phyloP scores from a whole-genome alignment of 1,139 yeast genomes.

The Kazachstania sp. region DNA sequence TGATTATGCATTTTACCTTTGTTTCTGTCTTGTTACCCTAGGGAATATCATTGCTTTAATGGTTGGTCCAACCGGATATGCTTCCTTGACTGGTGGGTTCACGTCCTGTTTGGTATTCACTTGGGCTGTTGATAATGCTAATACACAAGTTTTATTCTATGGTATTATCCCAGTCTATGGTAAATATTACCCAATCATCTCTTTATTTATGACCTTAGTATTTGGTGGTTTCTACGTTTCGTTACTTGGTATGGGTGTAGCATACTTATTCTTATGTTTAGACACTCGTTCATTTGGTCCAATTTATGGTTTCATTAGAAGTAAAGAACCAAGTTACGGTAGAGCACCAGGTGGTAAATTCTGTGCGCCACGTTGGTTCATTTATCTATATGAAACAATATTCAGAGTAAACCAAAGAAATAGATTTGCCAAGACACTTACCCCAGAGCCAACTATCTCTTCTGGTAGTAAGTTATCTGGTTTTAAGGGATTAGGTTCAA shows the following conservation, averaged over 20 bases:
- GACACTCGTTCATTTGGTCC: constrained; percentile 31
- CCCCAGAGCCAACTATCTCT: not conserved
- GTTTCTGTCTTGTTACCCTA: constrained; percentile 16
- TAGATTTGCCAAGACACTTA: not conserved
- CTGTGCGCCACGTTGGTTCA: constrained; percentile 23
- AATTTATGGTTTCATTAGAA: constrained; percentile 23
- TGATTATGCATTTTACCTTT: constrained; percentile 24
- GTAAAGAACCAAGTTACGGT: constrained; percentile 17
- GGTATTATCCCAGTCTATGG: constrained; percentile 30
- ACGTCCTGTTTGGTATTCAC: constrained; percentile 23
- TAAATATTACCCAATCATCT: constrained; percentile 26
- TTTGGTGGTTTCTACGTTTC: constrained; percentile 18
- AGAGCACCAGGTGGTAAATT: constrained; percentile 21
- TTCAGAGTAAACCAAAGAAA: constrained; percentile 3
- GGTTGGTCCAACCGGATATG: constrained; percentile 11
- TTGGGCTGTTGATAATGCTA: constrained; percentile 29
- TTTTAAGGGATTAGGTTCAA: constrained; percentile 13
- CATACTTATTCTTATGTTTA: constrained; percentile 27
- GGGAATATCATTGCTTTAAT: constrained; percentile 10
- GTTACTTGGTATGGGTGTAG: constrained; percentile 23
- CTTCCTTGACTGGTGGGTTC: constrained; percentile 20
- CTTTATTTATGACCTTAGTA: constrained; percentile 22
- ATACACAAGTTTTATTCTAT: constrained; percentile 24
- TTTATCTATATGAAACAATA: constrained; percentile 8
- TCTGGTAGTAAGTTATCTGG: not conserved